phyloP scores from a whole-genome alignment of 306 rosid species.

The Abrus precatorius region DNA sequence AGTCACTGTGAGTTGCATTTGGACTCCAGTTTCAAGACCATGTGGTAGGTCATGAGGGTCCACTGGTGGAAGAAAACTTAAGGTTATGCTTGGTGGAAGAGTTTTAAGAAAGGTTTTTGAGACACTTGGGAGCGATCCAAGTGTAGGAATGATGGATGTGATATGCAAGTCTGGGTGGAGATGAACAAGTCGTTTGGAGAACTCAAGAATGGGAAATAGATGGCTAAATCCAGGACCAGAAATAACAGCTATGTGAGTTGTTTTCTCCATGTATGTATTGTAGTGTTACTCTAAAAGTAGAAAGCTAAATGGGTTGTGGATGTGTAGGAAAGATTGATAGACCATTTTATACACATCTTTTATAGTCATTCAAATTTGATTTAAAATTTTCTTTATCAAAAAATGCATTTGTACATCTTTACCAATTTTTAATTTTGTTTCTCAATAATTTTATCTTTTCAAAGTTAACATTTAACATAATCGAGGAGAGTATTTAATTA shows the following conservation, averaged over 20 bases:
- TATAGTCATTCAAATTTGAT: no score
- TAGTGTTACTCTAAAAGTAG: no score
- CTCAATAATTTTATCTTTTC: no score
- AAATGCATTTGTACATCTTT: no score
- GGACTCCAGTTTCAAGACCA: background rate
- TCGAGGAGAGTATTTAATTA: no score
- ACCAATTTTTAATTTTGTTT: no score
- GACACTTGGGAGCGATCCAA: conserved; percentile 16
- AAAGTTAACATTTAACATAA: no score
- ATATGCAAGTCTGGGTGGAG: conserved; percentile 34
- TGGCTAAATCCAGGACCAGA: conserved; percentile 40
- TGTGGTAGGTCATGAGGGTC: conserved; percentile 15
- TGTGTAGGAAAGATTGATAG: no score
- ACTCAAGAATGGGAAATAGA: conserved; percentile 39
- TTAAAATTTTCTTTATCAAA: no score
- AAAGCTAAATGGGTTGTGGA: no score
- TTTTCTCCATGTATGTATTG: conserved; percentile 31
- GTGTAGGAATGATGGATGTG: conserved; percentile 20
- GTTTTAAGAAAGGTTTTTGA: conserved; percentile 24
- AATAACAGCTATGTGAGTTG: conserved; percentile 35
- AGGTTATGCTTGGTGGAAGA: conserved; percentile 32
- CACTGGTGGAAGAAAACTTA: conserved; percentile 13
- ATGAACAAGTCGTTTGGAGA: conserved; percentile 41
- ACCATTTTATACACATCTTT: no score
- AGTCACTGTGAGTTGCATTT: background rate